A percentile compares a stretch with the other conserved stretches of the same genome.
These are phyloP conservation scores for Cryptococcus maquisensis DNA, from an alignment of 1,284 basidiomycete species.

Conservation along the genomic window DNA sequence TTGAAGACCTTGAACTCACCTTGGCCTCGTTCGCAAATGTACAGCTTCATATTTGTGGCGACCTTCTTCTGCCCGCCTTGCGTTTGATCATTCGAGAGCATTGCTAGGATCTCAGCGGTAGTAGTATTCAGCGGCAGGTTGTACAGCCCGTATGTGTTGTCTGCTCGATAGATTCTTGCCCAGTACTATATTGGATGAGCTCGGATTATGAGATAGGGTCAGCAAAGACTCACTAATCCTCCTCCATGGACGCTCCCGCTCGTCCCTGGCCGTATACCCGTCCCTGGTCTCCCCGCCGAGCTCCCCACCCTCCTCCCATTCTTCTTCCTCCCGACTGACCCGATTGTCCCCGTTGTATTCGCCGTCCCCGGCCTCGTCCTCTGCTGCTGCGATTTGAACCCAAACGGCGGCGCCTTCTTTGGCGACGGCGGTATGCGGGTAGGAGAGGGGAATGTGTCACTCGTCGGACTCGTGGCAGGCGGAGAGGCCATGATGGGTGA, in stretches of 20 bases:
- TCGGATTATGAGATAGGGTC: neutral
- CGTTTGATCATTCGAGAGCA: slow-evolving; percentile 49
- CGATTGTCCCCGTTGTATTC: slow-evolving; percentile 19
- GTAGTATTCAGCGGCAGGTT: slow-evolving; percentile 63
- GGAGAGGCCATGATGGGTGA: neutral
- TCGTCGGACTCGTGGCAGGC: neutral
- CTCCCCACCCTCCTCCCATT: slow-evolving; percentile 21
- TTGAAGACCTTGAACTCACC: slow-evolving; percentile 53
- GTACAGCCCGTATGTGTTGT: slow-evolving; percentile 69
- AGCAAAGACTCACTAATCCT: slow-evolving; percentile 16
- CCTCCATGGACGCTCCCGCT: slow-evolving; percentile 14
- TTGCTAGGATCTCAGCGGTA: slow-evolving; percentile 64
- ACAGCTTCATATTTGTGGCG: slow-evolving; percentile 61
- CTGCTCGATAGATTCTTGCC: slow-evolving; percentile 72
- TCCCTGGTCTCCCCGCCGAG: slow-evolving; percentile 19
- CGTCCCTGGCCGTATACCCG: slow-evolving; percentile 26
- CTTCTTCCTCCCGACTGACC: slow-evolving; percentile 9
- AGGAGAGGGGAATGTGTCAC: neutral
- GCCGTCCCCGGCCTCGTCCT: slow-evolving; percentile 2
- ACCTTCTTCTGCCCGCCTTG: slow-evolving; percentile 56
- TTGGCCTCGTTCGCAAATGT: slow-evolving; percentile 76
- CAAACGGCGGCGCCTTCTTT: slow-evolving; percentile 36
- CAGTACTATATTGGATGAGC: slow-evolving; percentile 36
- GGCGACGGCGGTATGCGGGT: neutral
- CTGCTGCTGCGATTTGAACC: slow-evolving; percentile 23